Percentiles rank a stretch among this genome's conserved stretches.
phyloP scores from a whole-genome alignment of 2,329 filamentous ascomycete genomes.

The Dissoconium aciculare region DNA sequence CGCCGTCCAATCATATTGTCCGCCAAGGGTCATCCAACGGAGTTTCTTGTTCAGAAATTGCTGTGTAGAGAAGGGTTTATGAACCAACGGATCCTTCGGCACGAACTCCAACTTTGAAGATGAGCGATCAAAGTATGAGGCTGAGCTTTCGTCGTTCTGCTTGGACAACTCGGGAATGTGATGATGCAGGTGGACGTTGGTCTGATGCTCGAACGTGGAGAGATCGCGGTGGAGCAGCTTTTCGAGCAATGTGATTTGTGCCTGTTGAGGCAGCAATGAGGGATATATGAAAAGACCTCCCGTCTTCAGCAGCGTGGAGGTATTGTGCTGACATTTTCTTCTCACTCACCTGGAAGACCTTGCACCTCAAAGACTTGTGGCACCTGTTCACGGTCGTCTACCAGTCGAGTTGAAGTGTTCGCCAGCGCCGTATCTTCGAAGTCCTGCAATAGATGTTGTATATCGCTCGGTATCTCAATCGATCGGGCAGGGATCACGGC shows the following conservation, averaged over 20 bases:
- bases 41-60: conserved; percentile 65
- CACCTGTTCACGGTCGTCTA: too few species aligned
- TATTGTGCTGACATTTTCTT: too few species aligned
- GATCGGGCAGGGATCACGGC: too few species aligned
- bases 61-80: conserved; percentile 55
- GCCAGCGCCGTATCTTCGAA: too few species aligned
- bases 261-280: conserved; percentile 50
- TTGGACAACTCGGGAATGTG: conserved; percentile 45
- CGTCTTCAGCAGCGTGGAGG: conserved; percentile 14
- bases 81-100: conserved; percentile 58
- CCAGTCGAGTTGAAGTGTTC: too few species aligned
- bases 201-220: conserved; percentile 57
- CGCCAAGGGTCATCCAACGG: conserved; percentile 87
- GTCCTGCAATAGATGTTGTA: conserved; percentile 8
- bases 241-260: conserved; percentile 57
- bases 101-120: conserved; percentile 17
- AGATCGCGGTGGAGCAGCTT: conserved; percentile 66
- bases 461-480: conserved; percentile 6
- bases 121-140: conserved; percentile 41
- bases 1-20: conserved; percentile 90
- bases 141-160: conserved; percentile 21
- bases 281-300: conserved; percentile 64
- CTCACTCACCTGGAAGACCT: too few species aligned
- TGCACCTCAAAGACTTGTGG: conserved; percentile 4
- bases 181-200: conserved; percentile 82